phyloP scores from a whole-genome alignment of 345 rosid species.

The Gossypium bickii region DNA sequence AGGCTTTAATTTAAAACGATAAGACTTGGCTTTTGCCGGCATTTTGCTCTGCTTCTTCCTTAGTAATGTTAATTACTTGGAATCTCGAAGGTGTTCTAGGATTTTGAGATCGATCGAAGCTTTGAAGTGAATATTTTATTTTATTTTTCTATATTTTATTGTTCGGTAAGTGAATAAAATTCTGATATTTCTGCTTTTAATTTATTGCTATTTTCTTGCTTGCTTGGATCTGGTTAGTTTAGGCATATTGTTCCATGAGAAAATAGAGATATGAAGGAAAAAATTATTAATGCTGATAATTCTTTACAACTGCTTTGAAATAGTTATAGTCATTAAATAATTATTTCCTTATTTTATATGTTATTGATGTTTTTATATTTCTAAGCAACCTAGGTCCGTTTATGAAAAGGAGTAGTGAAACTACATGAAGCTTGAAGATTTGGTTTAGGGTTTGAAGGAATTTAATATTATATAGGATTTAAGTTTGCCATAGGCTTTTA shows the following conservation, averaged over 20 bases:
- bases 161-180: conserved; percentile 15
- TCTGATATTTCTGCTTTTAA: not conserved
- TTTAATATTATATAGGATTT: conserved; percentile 14
- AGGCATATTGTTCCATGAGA: conserved; percentile 20
- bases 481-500: conserved; percentile 12
- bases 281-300: not conserved
- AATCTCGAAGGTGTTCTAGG: not conserved
- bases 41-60: conserved; percentile 13
- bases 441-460: conserved; percentile 18
- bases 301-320: not conserved
- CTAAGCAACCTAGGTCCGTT: not conserved
- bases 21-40: conserved; percentile 14
- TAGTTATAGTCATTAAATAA: not conserved
- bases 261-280: conserved; percentile 22
- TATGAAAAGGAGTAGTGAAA: not conserved
- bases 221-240: conserved; percentile 35
- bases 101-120: conserved; percentile 26
- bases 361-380: not conserved
- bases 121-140: not conserved
- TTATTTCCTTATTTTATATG: not conserved
- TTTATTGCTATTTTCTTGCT: not conserved
- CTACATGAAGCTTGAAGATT: conserved; percentile 7
- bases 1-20: conserved; percentile 13
- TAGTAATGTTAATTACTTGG: not conserved
- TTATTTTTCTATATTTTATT: conserved; percentile 16